Percentiles rank a stretch among this genome's conserved stretches.
These are phyloP conservation scores for Pyricularia sp. DNA, from an alignment of 2,329 filamentous ascomycete genomes.

Conservation along the genomic window DNA sequence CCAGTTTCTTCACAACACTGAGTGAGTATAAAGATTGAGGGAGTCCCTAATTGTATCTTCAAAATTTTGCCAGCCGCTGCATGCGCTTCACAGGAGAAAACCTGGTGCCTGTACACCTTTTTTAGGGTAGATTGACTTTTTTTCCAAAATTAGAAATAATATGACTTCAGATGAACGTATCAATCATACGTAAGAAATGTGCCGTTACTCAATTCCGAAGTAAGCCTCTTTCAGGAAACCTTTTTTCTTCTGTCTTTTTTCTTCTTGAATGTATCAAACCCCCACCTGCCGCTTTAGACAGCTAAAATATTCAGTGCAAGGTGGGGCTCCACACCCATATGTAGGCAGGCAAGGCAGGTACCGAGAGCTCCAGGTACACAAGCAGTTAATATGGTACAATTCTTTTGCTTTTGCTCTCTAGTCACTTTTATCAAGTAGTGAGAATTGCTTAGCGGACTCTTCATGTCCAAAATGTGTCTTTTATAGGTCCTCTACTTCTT, in stretches of 20 bases:
- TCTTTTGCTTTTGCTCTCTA: neutral
- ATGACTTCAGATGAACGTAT: neutral
- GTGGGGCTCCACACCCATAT: neutral
- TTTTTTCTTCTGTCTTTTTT: neutral
- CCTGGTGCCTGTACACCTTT: neutral
- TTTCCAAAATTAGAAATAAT: neutral
- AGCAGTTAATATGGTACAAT: neutral
- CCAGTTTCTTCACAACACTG: neutral
- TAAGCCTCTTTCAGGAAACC: neutral
- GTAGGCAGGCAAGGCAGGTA: no score
- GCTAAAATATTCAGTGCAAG: neutral
- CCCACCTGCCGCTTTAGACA: neutral
- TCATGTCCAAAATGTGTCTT: neutral
- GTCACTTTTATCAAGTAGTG: neutral
- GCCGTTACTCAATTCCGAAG: neutral
- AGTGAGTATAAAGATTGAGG: neutral
- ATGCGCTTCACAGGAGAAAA: neutral
- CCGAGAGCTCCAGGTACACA: no score
- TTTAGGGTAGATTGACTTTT: neutral
- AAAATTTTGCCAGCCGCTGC: neutral
- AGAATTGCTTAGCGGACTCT: neutral
- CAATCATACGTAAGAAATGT: neutral
- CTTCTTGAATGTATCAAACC: no score
- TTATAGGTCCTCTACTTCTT: neutral
- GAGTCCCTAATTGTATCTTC: neutral